Evolutionary conservation across 176 grass and related monocot genomes (phyloP).

Genomic region (Canna indica): DNA sequence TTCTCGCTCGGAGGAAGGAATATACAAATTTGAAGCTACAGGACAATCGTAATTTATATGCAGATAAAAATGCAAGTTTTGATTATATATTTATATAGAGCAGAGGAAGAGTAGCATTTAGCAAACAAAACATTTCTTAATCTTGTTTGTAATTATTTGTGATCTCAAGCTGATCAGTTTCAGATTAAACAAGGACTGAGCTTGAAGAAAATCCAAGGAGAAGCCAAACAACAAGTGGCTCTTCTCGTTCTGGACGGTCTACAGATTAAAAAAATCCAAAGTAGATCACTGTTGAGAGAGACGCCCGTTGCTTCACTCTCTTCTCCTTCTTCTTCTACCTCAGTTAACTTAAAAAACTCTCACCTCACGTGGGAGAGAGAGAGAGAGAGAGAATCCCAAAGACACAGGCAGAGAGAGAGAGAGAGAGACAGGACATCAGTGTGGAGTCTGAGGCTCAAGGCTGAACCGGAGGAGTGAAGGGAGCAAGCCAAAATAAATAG

Average conservation of each 20-base stretch:
- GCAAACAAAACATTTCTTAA: no score
- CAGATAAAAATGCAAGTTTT: no score
- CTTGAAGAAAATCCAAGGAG: not conserved
- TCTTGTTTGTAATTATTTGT: no score
- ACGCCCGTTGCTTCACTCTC: no score
- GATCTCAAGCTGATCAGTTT: no score
- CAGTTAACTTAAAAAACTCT: not conserved
- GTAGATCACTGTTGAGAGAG: not conserved
- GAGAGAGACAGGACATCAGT: not conserved
- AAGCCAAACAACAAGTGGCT: not conserved
- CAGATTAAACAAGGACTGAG: no score
- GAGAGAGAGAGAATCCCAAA: constrained; percentile 8
- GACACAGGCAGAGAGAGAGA: not conserved
- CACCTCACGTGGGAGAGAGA: not conserved
- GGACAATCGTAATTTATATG: no score
- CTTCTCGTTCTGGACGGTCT: not conserved
- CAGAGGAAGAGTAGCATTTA: no score
- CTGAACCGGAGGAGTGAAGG: not conserved
- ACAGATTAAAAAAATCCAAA: not conserved
- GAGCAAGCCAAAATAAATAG: not conserved
- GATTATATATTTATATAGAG: no score
- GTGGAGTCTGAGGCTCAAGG: not conserved
- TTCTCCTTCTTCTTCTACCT: no score
- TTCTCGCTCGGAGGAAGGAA: no score
- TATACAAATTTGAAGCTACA: no score